Conservation (phyloP, 2,329 filamentous ascomycete genomes). For the Diaporthe amygdali region DNA sequence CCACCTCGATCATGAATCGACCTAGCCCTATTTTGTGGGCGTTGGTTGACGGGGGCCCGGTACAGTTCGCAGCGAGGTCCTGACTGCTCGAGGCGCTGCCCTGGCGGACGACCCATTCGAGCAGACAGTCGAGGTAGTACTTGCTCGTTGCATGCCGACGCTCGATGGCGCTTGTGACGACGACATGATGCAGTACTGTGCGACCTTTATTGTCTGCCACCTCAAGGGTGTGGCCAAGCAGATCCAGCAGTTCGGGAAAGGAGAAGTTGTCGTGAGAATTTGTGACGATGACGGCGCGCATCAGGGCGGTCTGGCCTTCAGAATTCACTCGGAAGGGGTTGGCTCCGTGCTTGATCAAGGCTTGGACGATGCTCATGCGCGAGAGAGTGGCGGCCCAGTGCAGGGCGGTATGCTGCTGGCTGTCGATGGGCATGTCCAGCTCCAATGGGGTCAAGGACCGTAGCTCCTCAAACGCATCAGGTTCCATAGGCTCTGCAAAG, state of each 20-base stretch:
- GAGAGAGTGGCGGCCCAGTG: slow-evolving; percentile 97
- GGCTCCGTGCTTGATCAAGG: slow-evolving; percentile 83
- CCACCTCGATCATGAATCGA: slow-evolving; percentile 95
- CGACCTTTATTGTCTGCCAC: slow-evolving; percentile 87
- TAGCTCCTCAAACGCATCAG: slow-evolving; percentile 75
- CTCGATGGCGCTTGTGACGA: slow-evolving; percentile 93
- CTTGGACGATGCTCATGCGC: slow-evolving; percentile 79
- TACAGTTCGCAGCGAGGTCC: slow-evolving; percentile 35
- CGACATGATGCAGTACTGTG: slow-evolving; percentile 95
- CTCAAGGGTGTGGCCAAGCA: slow-evolving; percentile 88
- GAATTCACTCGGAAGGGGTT: slow-evolving; percentile 88
- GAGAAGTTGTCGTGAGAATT: slow-evolving; percentile 92
- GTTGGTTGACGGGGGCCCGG: slow-evolving; percentile 26
- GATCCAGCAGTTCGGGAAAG: slow-evolving; percentile 88
- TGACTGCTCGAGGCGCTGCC: slow-evolving; percentile 54
- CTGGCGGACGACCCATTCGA: slow-evolving; percentile 93
- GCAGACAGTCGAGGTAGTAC: slow-evolving; percentile 92
- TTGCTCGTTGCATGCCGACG: slow-evolving; percentile 89
- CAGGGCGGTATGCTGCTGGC: slow-evolving; percentile 85
- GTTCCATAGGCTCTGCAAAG: slow-evolving; percentile 74
- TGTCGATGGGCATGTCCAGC: slow-evolving; percentile 90
- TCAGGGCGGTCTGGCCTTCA: slow-evolving; percentile 88
- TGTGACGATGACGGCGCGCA: slow-evolving; percentile 90
- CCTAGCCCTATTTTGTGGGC: slow-evolving; percentile 81
- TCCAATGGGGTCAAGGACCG: slow-evolving; percentile 77